These are phyloP conservation scores for Globisporangium perplexum DNA, from an alignment of 352 stramenopile species.

Conservation along the genomic window DNA sequence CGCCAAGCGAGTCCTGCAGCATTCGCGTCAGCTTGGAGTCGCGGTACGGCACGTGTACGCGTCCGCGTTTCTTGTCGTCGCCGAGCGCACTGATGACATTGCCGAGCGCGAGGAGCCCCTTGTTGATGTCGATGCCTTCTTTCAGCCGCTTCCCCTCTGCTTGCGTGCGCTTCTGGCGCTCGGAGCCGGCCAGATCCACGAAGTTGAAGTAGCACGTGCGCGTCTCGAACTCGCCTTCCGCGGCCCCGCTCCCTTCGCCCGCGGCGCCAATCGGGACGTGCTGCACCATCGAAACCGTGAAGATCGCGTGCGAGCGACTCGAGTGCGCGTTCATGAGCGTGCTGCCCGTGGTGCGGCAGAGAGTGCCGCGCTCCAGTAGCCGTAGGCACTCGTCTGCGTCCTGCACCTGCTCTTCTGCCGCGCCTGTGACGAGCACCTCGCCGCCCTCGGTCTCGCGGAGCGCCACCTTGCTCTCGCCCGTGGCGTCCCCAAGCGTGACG, in stretches of 20 bases:
- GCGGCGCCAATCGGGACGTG: slow-evolving; percentile 51
- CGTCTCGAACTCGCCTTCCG: slow-evolving; percentile 67
- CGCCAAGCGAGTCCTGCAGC: slow-evolving; percentile 90
- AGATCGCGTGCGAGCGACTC: slow-evolving; percentile 90
- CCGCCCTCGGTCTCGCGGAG: slow-evolving; percentile 82
- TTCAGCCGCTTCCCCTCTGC: slow-evolving; percentile 89
- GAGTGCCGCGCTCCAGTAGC: slow-evolving; percentile 77
- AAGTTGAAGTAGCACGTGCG: slow-evolving; percentile 89
- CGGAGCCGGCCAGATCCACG: slow-evolving; percentile 89
- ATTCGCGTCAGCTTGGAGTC: slow-evolving; percentile 94
- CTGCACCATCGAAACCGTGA: slow-evolving; percentile 84
- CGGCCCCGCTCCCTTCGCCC: slow-evolving; percentile 23
- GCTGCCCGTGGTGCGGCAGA: slow-evolving; percentile 77
- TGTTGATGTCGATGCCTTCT: slow-evolving; percentile 99
- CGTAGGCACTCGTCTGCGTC: slow-evolving; percentile 74
- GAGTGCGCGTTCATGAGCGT: slow-evolving; percentile 92
- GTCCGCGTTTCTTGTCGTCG: slow-evolving; percentile 87
- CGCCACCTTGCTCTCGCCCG: slow-evolving; percentile 59
- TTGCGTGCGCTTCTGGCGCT: slow-evolving; percentile 95
- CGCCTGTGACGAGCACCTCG: slow-evolving; percentile 80
- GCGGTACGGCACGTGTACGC: slow-evolving; percentile 92
- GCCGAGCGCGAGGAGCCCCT: slow-evolving; percentile 94
- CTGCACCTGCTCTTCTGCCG: slow-evolving; percentile 60
- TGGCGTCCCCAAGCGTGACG: slow-evolving; percentile 58
- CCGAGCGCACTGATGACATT: slow-evolving; percentile 97